Conservation (phyloP, 495 filamentous ascomycete genomes). For the Delitschia confertaspora region DNA sequence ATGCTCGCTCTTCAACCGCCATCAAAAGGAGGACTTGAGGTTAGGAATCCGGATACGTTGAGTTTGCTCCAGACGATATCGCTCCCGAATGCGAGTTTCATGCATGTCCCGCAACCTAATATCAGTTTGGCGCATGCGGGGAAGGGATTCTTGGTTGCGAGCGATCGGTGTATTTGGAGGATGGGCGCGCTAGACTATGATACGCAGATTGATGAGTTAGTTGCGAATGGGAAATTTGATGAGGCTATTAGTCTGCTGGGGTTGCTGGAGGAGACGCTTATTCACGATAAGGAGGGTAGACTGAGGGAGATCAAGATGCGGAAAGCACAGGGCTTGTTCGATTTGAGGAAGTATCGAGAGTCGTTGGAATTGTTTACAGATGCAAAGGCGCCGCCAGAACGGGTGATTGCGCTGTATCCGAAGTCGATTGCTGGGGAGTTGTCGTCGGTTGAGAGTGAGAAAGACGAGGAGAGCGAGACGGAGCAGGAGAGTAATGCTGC, state of each 20-base stretch:
- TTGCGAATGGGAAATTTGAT: slow-evolving; percentile 67
- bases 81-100: slow-evolving; percentile 64
- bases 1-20: slow-evolving; percentile 77
- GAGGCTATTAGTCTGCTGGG: slow-evolving; percentile 83
- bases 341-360: slow-evolving; percentile 72
- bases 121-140: slow-evolving; percentile 87
- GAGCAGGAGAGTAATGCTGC: slow-evolving; percentile 36
- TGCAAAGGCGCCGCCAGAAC: slow-evolving; percentile 78
- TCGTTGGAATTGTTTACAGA: slow-evolving; percentile 85
- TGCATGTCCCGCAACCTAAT: slow-evolving; percentile 92
- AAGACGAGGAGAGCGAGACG: slow-evolving; percentile 30
- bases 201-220: slow-evolving; percentile 76
- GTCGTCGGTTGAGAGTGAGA: slow-evolving; percentile 43
- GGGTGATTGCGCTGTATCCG: slow-evolving; percentile 80
- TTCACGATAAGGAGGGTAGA: slow-evolving; percentile 72
- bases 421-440: slow-evolving; percentile 74
- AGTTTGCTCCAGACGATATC: slow-evolving; percentile 77
- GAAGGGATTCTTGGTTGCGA: slow-evolving; percentile 85
- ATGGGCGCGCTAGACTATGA: slow-evolving; percentile 94
- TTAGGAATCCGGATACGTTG: slow-evolving; percentile 85
- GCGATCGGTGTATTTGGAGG: slow-evolving; percentile 84
- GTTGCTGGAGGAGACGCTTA: slow-evolving; percentile 85
- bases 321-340: slow-evolving; percentile 81
- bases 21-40: slow-evolving; percentile 77
- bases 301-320: slow-evolving; percentile 77